phyloP scores from a whole-genome alignment of 2,329 filamentous ascomycete genomes.

The Fusarium solani-melongenae region DNA sequence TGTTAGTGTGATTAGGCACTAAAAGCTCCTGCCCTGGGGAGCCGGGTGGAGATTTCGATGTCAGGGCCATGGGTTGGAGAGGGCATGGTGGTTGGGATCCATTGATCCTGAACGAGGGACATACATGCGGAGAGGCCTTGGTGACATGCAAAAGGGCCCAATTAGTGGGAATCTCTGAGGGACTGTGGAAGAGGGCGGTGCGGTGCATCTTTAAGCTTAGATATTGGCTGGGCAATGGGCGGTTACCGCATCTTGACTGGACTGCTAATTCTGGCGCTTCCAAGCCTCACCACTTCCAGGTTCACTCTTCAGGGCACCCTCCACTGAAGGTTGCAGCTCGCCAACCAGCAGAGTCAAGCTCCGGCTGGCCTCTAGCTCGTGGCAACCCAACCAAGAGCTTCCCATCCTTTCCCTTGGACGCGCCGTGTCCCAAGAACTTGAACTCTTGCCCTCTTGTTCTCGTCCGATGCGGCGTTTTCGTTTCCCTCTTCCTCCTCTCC shows the following conservation, averaged over 20 bases:
- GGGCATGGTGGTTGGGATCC: background rate
- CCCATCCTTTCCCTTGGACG: background rate
- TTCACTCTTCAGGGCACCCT: background rate
- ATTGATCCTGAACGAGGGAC: background rate
- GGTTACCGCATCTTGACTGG: background rate
- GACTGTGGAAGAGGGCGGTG: background rate
- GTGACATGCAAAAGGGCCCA: slow-evolving; percentile 2
- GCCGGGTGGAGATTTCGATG: slow-evolving; percentile 22
- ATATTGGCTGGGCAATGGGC: background rate
- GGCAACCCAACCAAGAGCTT: background rate
- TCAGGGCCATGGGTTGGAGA: background rate
- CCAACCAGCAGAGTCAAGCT: background rate
- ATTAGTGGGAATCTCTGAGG: background rate
- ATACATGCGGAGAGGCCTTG: background rate
- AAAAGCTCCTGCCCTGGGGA: slow-evolving; percentile 28
- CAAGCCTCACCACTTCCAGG: background rate
- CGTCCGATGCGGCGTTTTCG: slow-evolving; percentile 22
- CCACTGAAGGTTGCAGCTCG: background rate
- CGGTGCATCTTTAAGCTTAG: background rate
- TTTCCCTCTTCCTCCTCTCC: background rate
- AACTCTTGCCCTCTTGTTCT: background rate
- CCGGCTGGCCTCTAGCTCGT: background rate
- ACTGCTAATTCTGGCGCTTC: background rate
- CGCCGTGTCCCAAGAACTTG: background rate
- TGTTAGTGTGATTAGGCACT: slow-evolving; percentile 35